Evolutionary conservation across 2,329 filamentous ascomycete species (phyloP), one percentile per base, ranked within the genome.

Genomic region (Elsinoe australis): DNA sequence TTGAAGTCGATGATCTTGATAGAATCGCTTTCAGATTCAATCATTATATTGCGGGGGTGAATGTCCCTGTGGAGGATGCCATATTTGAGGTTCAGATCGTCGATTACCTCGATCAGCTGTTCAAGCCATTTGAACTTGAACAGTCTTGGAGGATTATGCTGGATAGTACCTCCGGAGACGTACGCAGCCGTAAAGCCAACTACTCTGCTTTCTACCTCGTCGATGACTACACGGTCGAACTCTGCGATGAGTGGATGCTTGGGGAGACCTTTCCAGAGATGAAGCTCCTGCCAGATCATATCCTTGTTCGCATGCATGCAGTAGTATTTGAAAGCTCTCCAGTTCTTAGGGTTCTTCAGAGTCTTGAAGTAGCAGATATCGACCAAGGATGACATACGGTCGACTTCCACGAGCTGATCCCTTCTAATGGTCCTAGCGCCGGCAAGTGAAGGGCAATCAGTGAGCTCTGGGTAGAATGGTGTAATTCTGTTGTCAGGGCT

Each of bases 91-190:
- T 45, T 45, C 4, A 45, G 24, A 18, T 45, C 39, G 17, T 45
- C 39, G 5, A 45, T 28, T 3, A 31, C 39, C 14, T 31, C 3
- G 4, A 19, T 45, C 21, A 45, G 18, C 21, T 45, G 39, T 8
- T 45, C 26, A 22, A 38, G n/a, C 45, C 42, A 46, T 24, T 32
- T 17, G 17, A 46, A 34, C 18, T 46, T 46, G 42, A 33, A n/a
- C 28, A 14, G 9, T 8, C 22, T 3, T 3, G 24, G 29, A 29
- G 42, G 42, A 34, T 21, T 12, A 12, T 22, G 3, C 2, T 46
- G n/a, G 6, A 46, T 15, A 9, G n/a, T 46, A 9, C 42, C 29
- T 12, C 42, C 42, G 5, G 26, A n/a, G 10, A 46, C 18, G 42
- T 33, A 34, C 5, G 19, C 19, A 3, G 18, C 19, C 5, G 42